Evolutionary conservation across 75 land plant species (phyloP).

Genomic region (Cryptomeria japonica): DNA sequence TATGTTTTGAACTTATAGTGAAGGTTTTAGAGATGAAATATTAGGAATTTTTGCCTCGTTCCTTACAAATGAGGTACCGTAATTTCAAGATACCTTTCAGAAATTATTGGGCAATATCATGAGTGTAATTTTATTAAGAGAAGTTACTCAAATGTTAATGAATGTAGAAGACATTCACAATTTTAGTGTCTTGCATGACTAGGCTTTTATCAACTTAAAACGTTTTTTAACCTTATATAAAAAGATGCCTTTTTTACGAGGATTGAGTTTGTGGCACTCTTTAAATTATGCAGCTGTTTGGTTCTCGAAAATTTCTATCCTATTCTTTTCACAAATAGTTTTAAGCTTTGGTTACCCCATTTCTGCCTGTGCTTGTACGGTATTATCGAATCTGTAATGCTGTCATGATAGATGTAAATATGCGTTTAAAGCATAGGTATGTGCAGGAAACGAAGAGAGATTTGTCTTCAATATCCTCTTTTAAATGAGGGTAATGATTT

Average conservation of each 20-base stretch:
- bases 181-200: background rate
- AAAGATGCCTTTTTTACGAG: background rate
- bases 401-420: background rate
- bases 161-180: background rate
- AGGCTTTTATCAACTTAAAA: background rate
- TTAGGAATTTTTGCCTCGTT: background rate
- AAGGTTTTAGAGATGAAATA: background rate
- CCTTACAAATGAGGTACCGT: background rate
- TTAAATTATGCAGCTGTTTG: background rate
- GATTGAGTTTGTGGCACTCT: background rate
- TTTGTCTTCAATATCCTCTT: background rate
- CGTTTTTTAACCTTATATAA: background rate
- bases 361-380: background rate
- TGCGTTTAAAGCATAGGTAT: background rate
- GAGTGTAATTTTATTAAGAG: background rate
- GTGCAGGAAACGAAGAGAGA: background rate
- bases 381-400: background rate
- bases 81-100: background rate
- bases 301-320: background rate
- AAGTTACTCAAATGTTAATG: background rate
- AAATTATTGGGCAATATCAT: background rate
- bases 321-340: too few species aligned
- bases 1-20: background rate
- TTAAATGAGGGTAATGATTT: background rate
- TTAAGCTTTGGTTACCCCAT: background rate